A percentile compares a stretch with the other conserved stretches of the same genome.
phyloP scores from a whole-genome alignment of 2,329 filamentous ascomycete species.

The Ustulina deusta region DNA sequence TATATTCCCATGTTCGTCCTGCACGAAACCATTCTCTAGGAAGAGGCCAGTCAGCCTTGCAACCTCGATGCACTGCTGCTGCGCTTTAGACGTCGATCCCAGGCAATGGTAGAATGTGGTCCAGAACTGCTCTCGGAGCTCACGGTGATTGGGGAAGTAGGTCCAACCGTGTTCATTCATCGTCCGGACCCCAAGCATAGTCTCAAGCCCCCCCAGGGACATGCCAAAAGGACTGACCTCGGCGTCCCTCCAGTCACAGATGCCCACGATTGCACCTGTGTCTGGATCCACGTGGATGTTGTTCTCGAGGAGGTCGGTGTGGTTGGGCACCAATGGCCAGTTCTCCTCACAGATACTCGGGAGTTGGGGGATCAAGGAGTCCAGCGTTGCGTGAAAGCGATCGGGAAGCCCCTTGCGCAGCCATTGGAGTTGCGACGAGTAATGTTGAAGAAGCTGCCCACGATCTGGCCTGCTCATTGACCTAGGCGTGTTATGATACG shows the following conservation, averaged over 20 bases:
- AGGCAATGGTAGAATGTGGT: slow-evolving; percentile 16
- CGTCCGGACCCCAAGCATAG: slow-evolving; percentile 27
- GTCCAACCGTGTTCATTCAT: slow-evolving; percentile 17
- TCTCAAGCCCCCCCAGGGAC: slow-evolving; percentile 39
- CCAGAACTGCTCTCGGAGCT: slow-evolving; percentile 25
- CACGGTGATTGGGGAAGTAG: slow-evolving; percentile 22
- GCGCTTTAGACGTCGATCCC: too few relatives aligned
- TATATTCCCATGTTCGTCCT: slow-evolving; percentile 20
- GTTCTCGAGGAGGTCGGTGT: slow-evolving; percentile 41
- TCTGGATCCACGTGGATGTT: slow-evolving; percentile 40
- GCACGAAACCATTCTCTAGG: slow-evolving; percentile 22
- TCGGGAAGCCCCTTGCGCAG: slow-evolving; percentile 30
- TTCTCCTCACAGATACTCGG: slow-evolving; percentile 30
- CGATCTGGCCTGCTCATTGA: slow-evolving; percentile 30
- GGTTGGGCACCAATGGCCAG: slow-evolving; percentile 38
- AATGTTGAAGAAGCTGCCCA: slow-evolving; percentile 25
- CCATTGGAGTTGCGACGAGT: slow-evolving; percentile 29
- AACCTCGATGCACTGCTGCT: slow-evolving; percentile 31
- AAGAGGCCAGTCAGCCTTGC: slow-evolving; percentile 26
- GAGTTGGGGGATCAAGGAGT: slow-evolving; percentile 30
- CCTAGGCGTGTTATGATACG: slow-evolving; percentile 34
- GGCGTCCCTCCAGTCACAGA: slow-evolving; percentile 39
- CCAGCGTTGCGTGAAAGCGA: slow-evolving; percentile 35
- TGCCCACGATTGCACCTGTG: slow-evolving; percentile 36
- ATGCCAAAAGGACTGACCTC: slow-evolving; percentile 39